Percentiles rank a stretch among this genome's conserved stretches.
Evolutionary conservation across 208 protist genomes (phyloP).

Genomic region (Blechomonas ayalai): DNA sequence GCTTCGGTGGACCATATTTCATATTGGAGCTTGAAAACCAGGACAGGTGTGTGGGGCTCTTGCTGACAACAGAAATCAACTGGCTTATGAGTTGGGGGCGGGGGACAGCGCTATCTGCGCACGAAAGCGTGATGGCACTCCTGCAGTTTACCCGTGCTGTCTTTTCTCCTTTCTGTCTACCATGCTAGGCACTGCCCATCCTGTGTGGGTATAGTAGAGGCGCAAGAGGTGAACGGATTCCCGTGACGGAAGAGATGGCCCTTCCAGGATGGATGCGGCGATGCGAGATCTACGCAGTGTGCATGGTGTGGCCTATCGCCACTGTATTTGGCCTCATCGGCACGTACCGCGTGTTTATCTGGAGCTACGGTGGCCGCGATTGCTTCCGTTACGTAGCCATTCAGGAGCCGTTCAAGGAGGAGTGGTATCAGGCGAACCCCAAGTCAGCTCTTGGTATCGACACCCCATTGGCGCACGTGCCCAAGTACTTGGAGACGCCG

Average conservation of each 20-base stretch:
- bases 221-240: no score
- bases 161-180: no score
- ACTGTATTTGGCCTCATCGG: slow-evolving; percentile 45
- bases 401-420: slow-evolving; percentile 75
- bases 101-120: no score
- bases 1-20: no score
- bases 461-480: slow-evolving; percentile 74
- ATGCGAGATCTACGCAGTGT: slow-evolving; percentile 78
- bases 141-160: no score
- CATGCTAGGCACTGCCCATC: no score
- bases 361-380: slow-evolving; percentile 82
- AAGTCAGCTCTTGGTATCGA: slow-evolving; percentile 72
- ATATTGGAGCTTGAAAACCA: no score
- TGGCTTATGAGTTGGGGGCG: no score
- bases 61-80: no score
- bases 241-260: slow-evolving; percentile 34
- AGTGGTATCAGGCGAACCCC: slow-evolving; percentile 85
- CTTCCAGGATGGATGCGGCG: slow-evolving; percentile 66
- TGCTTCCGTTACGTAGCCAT: slow-evolving; percentile 85
- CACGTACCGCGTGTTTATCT: slow-evolving; percentile 80
- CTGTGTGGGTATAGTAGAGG: no score
- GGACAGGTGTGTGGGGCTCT: no score
- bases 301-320: slow-evolving; percentile 77
- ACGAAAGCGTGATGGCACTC: no score
- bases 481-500: slow-evolving; percentile 76